Base-by-base conservation (phyloP, 139 green algal genomes). In the Closterium sp. region DNA sequence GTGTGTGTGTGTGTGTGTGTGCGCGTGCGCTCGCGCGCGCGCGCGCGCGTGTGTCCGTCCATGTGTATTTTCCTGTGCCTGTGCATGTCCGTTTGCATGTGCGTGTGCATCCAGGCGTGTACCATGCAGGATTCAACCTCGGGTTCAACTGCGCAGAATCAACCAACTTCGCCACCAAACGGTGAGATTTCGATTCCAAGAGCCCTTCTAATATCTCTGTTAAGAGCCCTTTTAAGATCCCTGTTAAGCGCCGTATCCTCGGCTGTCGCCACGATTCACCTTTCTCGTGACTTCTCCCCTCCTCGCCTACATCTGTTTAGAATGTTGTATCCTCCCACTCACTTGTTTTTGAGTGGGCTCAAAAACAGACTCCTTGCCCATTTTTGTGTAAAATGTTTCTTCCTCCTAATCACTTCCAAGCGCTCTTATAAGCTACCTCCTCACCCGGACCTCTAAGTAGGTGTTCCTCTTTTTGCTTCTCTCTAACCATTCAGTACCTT, bases 141-240 rank as follows among this genome's bases (percentile, higher is more conserved):
- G 96, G 96, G 9, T 98, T 96, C 93, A 98, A 98, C 93, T 97
- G 96, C 87, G 96, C 96, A n/a, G 96, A 98, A 95, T 96, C 95
- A 22, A 95, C 96, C 38, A 98, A 98, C 92, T 98, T 98, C 94
- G 96, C 96, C n/a, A 96, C 97, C 88, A 92, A 92, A 31, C 88
- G 91, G 91, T 94, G n/a, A 79, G 50, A 45, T 45, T 7, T 22
- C 50, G 0, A 24, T 27, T 22, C 50, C 45, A 22, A 13, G 4
- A 31, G 73, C 86, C 50, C 50, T 22, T 2, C 17, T 73, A 17
- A 13, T 7, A 1, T 62, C 42, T 62, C 42, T 7, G 5, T 88
- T 30, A 5, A 21, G 13, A 21, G 38, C 38, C 21, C 50, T 73
- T 4, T 1, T 70, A 1, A 17, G 1, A 70, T 19, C 45, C 11